Percentiles rank a stretch among this genome's conserved stretches.
Conservation (phyloP, 208 protist genomes). For the Crithidia brevicula region DNA sequence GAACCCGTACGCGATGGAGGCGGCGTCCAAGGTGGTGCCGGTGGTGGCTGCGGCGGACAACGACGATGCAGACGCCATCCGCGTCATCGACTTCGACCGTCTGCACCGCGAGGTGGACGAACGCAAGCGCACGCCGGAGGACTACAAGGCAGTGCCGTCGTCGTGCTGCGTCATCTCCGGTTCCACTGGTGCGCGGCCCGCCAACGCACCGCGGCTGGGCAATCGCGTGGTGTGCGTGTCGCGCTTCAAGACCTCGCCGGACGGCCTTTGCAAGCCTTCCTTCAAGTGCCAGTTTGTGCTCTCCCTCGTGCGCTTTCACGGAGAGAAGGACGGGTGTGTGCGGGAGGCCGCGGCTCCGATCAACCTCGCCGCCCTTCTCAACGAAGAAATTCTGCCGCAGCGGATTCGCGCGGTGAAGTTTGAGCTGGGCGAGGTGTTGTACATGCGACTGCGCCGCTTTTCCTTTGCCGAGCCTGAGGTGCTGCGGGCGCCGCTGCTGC, state of each 20-base stretch:
- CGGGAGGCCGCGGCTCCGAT: slow-evolving; percentile 34
- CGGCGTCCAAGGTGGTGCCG: slow-evolving; percentile 16
- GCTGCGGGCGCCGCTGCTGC: slow-evolving; percentile 44
- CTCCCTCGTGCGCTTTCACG: slow-evolving; percentile 44
- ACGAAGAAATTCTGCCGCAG: slow-evolving; percentile 53
- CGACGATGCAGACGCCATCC: slow-evolving; percentile 8
- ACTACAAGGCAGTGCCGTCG: slow-evolving; percentile 53
- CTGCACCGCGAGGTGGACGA: slow-evolving; percentile 51
- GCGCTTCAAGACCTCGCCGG: slow-evolving; percentile 66
- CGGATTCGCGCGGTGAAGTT: slow-evolving; percentile 51
- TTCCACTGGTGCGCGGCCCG: slow-evolving; percentile 28
- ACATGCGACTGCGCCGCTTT: slow-evolving; percentile 55
- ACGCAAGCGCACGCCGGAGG: slow-evolving; percentile 39
- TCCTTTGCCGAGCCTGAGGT: slow-evolving; percentile 47
- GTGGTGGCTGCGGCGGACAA: slow-evolving; percentile 2
- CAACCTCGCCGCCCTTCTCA: slow-evolving; percentile 58
- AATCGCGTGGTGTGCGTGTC: slow-evolving; percentile 56
- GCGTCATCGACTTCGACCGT: slow-evolving; percentile 55
- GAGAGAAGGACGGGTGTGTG: slow-evolving; percentile 34
- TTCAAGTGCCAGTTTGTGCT: slow-evolving; percentile 70
- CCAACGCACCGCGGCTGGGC: slow-evolving; percentile 45
- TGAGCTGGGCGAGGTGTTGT: slow-evolving; percentile 59
- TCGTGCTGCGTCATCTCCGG: slow-evolving; percentile 65
- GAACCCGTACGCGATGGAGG: slow-evolving; percentile 11
- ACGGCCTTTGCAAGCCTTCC: slow-evolving; percentile 75